Percentiles rank a stretch among this genome's conserved stretches.
Conservation (phyloP, 192 early-diverging fungal genomes). For the Mycoemilia scoparia region DNA sequence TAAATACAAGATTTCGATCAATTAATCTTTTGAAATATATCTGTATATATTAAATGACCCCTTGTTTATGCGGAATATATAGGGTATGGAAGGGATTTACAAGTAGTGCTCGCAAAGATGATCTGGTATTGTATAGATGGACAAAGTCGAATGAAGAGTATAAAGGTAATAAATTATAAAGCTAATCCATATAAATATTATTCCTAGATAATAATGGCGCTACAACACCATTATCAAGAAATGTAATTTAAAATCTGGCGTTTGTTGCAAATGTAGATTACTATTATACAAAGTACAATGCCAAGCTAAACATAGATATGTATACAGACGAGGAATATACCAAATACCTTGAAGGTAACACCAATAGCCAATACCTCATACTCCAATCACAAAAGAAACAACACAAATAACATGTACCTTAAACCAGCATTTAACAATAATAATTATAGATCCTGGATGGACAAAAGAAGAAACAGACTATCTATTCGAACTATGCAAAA, state of each 20-base stretch:
- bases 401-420: no score
- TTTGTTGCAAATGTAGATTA: no score
- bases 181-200: not conserved
- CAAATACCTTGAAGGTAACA: constrained; percentile 42
- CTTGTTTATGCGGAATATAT: no score
- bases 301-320: constrained; percentile 38
- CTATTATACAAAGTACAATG: constrained; percentile 62
- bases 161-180: constrained; percentile 9
- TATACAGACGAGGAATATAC: constrained; percentile 78
- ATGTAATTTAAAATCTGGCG: not conserved
- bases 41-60: no score
- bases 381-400: no score
- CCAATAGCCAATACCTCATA: not conserved
- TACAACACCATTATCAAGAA: not conserved
- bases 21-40: no score
- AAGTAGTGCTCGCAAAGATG: constrained; percentile 60
- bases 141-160: constrained; percentile 47
- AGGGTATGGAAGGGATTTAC: constrained; percentile 50
- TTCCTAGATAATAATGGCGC: no score
- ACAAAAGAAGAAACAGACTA: constrained; percentile 72
- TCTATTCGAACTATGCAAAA: constrained; percentile 47
- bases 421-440: no score
- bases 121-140: constrained; percentile 63
- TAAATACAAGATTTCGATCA: no score
- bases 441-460: constrained; percentile 55